Evolutionary conservation across 805 yeast species (phyloP).

Genomic region (Maudiozyma saulgeensis): DNA sequence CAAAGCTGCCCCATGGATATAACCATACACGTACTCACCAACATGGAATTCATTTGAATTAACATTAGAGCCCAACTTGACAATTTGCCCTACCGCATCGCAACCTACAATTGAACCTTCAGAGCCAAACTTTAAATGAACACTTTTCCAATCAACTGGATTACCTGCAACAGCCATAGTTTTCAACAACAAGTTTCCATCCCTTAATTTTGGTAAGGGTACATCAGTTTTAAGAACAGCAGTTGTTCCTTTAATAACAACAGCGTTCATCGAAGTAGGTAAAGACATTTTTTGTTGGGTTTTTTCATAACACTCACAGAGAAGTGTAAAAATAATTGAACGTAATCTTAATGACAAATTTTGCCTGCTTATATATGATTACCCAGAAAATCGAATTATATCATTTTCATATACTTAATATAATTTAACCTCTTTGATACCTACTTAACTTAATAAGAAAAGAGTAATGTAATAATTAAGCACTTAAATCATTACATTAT

Average conservation of each 20-base stretch:
- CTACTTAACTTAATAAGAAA: no score
- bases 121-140: constrained; percentile 30
- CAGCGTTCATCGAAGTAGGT: constrained; percentile 33
- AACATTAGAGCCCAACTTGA: constrained; percentile 38
- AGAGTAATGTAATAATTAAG: no score
- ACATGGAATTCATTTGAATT: constrained; percentile 23
- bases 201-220: constrained; percentile 24
- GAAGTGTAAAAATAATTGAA: no score
- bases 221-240: constrained; percentile 22
- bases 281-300: neutral
- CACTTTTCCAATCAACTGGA: constrained; percentile 66
- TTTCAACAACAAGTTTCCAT: constrained; percentile 35
- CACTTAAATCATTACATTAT: no score
- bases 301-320: no score
- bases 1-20: constrained; percentile 45
- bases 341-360: no score
- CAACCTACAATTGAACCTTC: constrained; percentile 51
- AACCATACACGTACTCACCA: constrained; percentile 49
- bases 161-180: constrained; percentile 48
- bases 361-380: no score
- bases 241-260: constrained; percentile 29
- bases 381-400: no score
- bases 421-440: no score
- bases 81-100: constrained; percentile 52
- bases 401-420: no score